A percentile compares a stretch with the other conserved stretches of the same genome.
Evolutionary conservation across 1,284 basidiomycete genomes (phyloP).

Genomic region (Taiwanofungus camphoratus): DNA sequence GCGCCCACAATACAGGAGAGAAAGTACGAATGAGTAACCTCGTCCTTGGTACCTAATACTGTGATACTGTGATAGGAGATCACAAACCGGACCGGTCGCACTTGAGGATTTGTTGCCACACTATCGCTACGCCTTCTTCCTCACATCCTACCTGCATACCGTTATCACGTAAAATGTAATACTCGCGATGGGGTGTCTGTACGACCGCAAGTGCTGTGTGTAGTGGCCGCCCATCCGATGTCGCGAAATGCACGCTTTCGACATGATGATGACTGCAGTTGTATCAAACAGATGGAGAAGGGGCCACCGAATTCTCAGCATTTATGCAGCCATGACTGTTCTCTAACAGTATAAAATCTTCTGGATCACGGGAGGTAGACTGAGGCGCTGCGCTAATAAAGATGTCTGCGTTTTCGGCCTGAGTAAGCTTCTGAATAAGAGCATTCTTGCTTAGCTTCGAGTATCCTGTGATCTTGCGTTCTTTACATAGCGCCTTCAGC

Average conservation of each 20-base stretch:
- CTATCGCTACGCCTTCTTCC: conserved; percentile 56
- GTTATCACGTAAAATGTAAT: conserved; percentile 63
- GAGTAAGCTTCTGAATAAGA: conserved; percentile 47
- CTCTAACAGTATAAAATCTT: no score
- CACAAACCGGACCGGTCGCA: conserved; percentile 31
- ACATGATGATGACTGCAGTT: conserved; percentile 61
- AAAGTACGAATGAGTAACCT: not conserved
- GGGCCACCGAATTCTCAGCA: no score
- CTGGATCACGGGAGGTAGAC: conserved; percentile 16
- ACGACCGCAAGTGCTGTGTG: conserved; percentile 59
- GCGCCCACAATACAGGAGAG: no score
- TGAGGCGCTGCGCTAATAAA: conserved; percentile 17
- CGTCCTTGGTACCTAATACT: no score
- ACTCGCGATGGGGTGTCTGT: conserved; percentile 61
- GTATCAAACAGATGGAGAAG: no score
- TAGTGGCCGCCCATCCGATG: conserved; percentile 34
- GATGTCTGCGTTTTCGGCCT: no score
- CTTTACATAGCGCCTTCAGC: conserved; percentile 63
- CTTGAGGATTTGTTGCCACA: conserved; percentile 57
- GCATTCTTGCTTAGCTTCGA: conserved; percentile 59
- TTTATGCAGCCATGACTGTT: no score
- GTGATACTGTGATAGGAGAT: no score
- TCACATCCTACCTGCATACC: conserved; percentile 73
- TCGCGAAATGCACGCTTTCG: conserved; percentile 65
- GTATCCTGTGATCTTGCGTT: conserved; percentile 51